These are phyloP conservation scores for Schizopora paradoxa DNA, from an alignment of 1,284 basidiomycete species.

Conservation along the genomic window DNA sequence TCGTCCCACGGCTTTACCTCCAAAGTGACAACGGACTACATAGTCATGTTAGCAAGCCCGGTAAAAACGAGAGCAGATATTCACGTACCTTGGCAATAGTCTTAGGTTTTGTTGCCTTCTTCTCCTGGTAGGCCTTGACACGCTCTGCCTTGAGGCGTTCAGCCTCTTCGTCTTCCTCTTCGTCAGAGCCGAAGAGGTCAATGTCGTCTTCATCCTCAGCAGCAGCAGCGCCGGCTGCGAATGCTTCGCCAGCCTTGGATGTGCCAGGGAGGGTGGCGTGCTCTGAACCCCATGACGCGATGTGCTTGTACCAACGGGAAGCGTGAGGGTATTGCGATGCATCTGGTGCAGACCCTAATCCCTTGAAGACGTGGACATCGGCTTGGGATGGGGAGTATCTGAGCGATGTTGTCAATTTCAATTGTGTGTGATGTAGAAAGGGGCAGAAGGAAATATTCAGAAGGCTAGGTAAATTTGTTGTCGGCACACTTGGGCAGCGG, in stretches of 20 bases:
- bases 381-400: constrained; percentile 96
- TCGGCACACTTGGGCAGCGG: constrained; percentile 83
- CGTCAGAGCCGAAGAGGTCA: constrained; percentile 88
- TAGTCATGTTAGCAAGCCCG: too few relatives aligned
- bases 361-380: constrained; percentile 92
- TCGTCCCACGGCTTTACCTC: constrained; percentile 99
- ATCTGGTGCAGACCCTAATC: constrained; percentile 59
- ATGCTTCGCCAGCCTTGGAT: constrained; percentile 75
- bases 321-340: constrained; percentile 72
- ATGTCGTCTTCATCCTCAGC: constrained; percentile 88
- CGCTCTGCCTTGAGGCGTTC: constrained; percentile 95
- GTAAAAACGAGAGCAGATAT: constrained; percentile 5
- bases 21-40: constrained; percentile 88
- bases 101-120: constrained; percentile 93
- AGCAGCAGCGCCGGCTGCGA: constrained; percentile 47
- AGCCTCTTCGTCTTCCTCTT: constrained; percentile 89
- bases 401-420: constrained; percentile 19
- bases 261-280: constrained; percentile 78
- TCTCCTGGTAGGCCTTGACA: constrained; percentile 88
- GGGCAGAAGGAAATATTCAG: constrained; percentile 50
- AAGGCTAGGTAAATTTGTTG: constrained; percentile 69
- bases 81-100: constrained; percentile 76
- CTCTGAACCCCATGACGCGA: constrained; percentile 81
- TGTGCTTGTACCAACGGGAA: constrained; percentile 93
- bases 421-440: constrained; percentile 17